These are phyloP conservation scores for Sisymbrium irio DNA, from an alignment of 345 rosid genomes.

Conservation along the genomic window DNA sequence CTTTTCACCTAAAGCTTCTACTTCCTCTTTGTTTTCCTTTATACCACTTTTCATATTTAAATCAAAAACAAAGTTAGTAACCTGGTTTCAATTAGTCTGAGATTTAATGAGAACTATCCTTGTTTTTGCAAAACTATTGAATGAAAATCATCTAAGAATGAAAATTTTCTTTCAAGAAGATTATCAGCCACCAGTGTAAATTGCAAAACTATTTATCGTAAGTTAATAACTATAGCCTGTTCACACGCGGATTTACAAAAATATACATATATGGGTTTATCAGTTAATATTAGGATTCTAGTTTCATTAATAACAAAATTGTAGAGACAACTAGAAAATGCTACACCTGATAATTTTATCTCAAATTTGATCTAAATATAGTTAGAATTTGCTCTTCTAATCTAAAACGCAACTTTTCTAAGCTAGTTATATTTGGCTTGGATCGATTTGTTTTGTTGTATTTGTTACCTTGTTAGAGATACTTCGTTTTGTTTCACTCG, in stretches of 20 bases:
- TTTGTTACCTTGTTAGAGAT: neutral
- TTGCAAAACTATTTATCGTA: neutral
- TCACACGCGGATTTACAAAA: neutral
- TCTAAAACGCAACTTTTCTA: neutral
- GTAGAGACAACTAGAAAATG: too few species aligned
- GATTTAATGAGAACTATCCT: neutral
- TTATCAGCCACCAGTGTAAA: neutral
- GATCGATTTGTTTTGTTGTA: neutral
- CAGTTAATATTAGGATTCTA: neutral
- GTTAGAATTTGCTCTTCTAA: neutral
- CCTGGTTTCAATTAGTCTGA: neutral
- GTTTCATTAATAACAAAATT: neutral
- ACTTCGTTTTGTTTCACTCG: neutral
- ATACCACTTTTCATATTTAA: neutral
- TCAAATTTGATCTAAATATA: neutral
- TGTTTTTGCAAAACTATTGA: too few species aligned
- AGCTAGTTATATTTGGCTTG: neutral
- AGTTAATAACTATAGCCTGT: neutral
- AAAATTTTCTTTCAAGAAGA: neutral
- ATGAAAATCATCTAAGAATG: too few species aligned
- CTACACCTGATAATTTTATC: neutral
- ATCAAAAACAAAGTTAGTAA: neutral
- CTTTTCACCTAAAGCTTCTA: constrained; percentile 12
- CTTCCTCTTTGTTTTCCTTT: neutral
- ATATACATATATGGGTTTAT: neutral